Percentiles rank a stretch among this genome's conserved stretches.
These are phyloP conservation scores for Colletotrichum agaves DNA, from an alignment of 2,329 filamentous ascomycete genomes.

Conservation along the genomic window DNA sequence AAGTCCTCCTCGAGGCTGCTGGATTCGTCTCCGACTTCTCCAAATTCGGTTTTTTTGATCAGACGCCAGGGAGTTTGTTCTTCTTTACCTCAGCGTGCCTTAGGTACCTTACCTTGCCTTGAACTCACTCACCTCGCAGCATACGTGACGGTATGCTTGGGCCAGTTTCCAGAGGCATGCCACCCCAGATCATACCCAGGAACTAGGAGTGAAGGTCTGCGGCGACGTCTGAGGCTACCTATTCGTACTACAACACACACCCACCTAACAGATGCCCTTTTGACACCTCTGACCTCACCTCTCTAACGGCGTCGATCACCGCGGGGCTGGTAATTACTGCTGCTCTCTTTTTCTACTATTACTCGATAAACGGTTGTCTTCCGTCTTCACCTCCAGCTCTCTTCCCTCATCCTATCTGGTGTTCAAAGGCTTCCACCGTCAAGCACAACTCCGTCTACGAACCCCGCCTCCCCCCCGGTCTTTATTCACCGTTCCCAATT, in stretches of 20 bases:
- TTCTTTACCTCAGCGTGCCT: constrained; percentile 7
- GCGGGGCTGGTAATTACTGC: constrained; percentile 33
- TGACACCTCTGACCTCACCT: constrained; percentile 38
- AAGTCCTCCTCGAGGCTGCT: constrained; percentile 21
- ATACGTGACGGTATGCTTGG: background rate
- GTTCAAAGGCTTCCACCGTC: background rate
- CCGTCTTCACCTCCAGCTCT: constrained; percentile 10
- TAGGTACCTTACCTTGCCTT: constrained; percentile 23
- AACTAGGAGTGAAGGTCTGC: background rate
- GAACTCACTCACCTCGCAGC: background rate
- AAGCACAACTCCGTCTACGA: background rate
- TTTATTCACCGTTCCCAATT: constrained; percentile 34
- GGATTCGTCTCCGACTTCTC: constrained; percentile 29
- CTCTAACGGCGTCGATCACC: constrained; percentile 32
- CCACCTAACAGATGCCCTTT: constrained; percentile 33
- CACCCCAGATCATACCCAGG: constrained; percentile 31
- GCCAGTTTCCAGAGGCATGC: constrained; percentile 20
- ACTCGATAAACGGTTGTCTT: constrained; percentile 17
- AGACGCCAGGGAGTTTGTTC: constrained; percentile 34
- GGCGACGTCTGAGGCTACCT: constrained; percentile 35
- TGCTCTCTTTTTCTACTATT: background rate
- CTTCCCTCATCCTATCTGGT: constrained; percentile 2
- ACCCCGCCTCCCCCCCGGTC: constrained; percentile 18
- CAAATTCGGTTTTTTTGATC: constrained; percentile 35
- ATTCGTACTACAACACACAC: constrained; percentile 22